These are phyloP conservation scores for Neofusicoccum umdonicola DNA, from an alignment of 2,329 filamentous ascomycete species.

Conservation along the genomic window DNA sequence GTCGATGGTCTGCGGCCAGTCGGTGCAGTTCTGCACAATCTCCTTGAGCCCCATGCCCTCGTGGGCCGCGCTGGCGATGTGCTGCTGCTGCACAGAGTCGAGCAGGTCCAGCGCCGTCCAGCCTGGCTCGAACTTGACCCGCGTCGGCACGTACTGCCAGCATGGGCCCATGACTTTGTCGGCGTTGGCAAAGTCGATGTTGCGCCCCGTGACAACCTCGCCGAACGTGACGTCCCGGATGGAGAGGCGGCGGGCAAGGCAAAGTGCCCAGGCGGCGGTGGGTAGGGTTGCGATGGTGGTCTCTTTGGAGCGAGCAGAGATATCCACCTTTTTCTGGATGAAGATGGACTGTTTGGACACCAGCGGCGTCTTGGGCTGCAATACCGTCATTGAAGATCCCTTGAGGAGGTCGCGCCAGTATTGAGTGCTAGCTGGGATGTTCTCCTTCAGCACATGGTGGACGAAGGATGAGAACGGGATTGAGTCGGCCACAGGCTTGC, in stretches of 20 bases:
- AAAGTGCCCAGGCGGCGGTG: too few relatives aligned
- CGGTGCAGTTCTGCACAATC: slow-evolving; percentile 37
- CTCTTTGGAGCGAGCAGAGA: slow-evolving; percentile 47
- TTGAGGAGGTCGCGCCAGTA: slow-evolving; percentile 60
- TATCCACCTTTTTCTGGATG: slow-evolving; percentile 29
- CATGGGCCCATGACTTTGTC: slow-evolving; percentile 63
- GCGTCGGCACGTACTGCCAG: slow-evolving; percentile 65
- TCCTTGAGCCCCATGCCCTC: slow-evolving; percentile 37
- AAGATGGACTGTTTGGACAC: slow-evolving; percentile 26
- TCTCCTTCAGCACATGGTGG: slow-evolving; percentile 44
- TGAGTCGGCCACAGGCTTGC: slow-evolving; percentile 26
- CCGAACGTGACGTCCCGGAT: slow-evolving; percentile 55
- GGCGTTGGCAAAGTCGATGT: slow-evolving; percentile 56
- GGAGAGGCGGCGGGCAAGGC: slow-evolving; percentile 38
- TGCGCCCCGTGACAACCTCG: slow-evolving; percentile 64
- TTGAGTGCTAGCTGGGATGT: slow-evolving; percentile 63
- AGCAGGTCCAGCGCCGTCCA: slow-evolving; percentile 44
- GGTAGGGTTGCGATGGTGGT: slow-evolving; percentile 63
- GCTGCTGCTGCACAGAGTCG: slow-evolving; percentile 3
- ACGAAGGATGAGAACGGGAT: slow-evolving; percentile 50
- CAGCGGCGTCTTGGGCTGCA: slow-evolving; percentile 43
- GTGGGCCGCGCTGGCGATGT: slow-evolving; percentile 32
- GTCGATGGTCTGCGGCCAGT: slow-evolving; percentile 27
- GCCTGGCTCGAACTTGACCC: slow-evolving; percentile 44
- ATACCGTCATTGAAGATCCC: slow-evolving; percentile 43